These are phyloP conservation scores for Gyromitra esculenta DNA, from an alignment of 2,329 filamentous ascomycete genomes.

Conservation along the genomic window DNA sequence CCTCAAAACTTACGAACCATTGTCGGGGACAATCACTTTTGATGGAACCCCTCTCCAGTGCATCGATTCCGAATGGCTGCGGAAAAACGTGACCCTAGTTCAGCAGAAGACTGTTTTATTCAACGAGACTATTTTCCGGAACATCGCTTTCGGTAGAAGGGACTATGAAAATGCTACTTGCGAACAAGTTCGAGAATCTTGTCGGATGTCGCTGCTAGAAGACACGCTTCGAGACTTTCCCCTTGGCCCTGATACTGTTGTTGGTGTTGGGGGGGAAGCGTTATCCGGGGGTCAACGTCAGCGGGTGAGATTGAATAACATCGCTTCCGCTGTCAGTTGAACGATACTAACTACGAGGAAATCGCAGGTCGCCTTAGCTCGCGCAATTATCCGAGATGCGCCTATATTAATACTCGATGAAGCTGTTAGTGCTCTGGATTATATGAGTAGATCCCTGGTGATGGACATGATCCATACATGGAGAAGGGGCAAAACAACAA, in stretches of 20 bases:
- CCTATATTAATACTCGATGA: constrained; percentile 88
- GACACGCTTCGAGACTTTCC: constrained; percentile 74
- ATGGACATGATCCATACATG: constrained; percentile 80
- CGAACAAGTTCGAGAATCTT: constrained; percentile 70
- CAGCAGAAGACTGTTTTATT: constrained; percentile 86
- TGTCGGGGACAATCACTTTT: constrained; percentile 72
- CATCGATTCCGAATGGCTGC: constrained; percentile 76
- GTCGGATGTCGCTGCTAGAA: constrained; percentile 74
- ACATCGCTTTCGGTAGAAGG: constrained; percentile 76
- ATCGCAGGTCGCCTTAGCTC: constrained; percentile 74
- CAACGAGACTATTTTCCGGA: constrained; percentile 79
- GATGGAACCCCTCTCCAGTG: constrained; percentile 72
- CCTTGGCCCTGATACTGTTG: constrained; percentile 74
- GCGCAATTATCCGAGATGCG: constrained; percentile 79
- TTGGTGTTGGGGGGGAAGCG: constrained; percentile 74
- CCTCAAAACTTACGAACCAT: constrained; percentile 77
- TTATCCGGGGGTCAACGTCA: constrained; percentile 89
- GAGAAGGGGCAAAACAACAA: constrained; percentile 83
- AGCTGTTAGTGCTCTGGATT: constrained; percentile 84
- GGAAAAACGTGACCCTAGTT: constrained; percentile 79
- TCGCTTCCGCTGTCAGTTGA: neutral
- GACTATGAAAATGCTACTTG: constrained; percentile 64
- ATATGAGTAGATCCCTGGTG: constrained; percentile 72
- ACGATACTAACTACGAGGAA: constrained; percentile 10
- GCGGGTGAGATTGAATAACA: constrained; percentile 61